A percentile compares a stretch with the other conserved stretches of the same genome.
Conservation (phyloP, 31 red algal species). For the Endocladia muricata region DNA sequence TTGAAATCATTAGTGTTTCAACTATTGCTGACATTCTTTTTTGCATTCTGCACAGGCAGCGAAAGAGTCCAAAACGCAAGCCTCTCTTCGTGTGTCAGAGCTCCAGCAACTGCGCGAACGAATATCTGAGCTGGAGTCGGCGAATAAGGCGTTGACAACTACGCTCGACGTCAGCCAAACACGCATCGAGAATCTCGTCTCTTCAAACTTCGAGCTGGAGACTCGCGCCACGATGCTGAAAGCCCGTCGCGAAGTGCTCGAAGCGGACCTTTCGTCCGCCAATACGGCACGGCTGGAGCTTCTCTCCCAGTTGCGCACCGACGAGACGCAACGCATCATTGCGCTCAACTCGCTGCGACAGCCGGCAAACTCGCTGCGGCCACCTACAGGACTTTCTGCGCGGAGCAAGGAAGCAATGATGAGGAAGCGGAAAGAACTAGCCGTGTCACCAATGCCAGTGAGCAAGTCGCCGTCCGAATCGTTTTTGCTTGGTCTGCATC, state of each 20-base stretch:
- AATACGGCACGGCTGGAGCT: constrained; percentile 12
- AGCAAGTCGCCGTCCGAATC: not conserved
- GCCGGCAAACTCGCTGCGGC: not conserved
- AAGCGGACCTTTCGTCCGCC: constrained; percentile 27
- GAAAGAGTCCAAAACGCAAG: constrained; percentile 20
- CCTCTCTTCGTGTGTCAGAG: constrained; percentile 4
- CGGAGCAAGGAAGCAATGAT: not conserved
- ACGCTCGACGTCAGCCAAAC: not conserved
- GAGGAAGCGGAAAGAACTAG: too few relatives aligned
- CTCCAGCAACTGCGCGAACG: constrained; percentile 18
- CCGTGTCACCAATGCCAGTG: constrained; percentile 3
- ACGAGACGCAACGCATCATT: constrained; percentile 23
- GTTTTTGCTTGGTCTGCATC: not conserved
- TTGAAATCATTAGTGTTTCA: too few relatives aligned
- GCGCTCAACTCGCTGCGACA: constrained; percentile 32
- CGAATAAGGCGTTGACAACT: not conserved
- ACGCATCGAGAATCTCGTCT: not conserved
- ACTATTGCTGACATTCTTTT: too few relatives aligned
- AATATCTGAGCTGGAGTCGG: not conserved
- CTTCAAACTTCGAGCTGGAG: not conserved
- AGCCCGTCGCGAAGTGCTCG: constrained; percentile 4
- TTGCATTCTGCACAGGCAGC: too few relatives aligned
- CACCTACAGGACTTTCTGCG: not conserved
- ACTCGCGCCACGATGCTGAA: constrained; percentile 15
- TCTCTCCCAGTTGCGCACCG: constrained; percentile 31